Evolutionary conservation across 345 rosid species (phyloP).

Genomic region (Hypericum perforatum): DNA sequence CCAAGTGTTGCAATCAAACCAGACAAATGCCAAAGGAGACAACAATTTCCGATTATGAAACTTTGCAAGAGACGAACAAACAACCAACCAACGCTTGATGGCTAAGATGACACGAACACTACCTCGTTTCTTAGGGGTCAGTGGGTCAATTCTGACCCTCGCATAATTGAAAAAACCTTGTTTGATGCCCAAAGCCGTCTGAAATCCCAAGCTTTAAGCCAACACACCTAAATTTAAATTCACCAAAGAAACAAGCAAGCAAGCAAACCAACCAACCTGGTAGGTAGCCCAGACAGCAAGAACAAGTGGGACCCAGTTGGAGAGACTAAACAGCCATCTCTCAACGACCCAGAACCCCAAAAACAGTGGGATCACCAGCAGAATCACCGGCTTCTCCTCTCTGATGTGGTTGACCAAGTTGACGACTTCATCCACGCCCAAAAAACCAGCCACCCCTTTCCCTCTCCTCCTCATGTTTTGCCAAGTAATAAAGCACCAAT

Average conservation of each 20-base stretch:
- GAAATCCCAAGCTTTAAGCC: background rate
- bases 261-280: constrained; percentile 40
- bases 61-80: too few relatives aligned
- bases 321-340: constrained; percentile 81
- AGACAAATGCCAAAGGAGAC: too few relatives aligned
- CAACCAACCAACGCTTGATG: too few relatives aligned
- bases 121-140: too few relatives aligned
- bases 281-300: constrained; percentile 85
- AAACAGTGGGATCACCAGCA: constrained; percentile 49
- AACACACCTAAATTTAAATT: background rate
- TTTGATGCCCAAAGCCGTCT: too few relatives aligned
- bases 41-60: too few relatives aligned
- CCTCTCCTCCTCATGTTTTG: constrained; percentile 38
- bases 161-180: too few relatives aligned
- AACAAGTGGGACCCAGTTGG: constrained; percentile 84
- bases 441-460: constrained; percentile 28
- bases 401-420: constrained; percentile 46
- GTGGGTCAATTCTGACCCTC: too few relatives aligned
- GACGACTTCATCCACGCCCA: constrained; percentile 29
- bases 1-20: too few relatives aligned
- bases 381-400: constrained; percentile 51
- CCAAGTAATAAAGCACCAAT: background rate
- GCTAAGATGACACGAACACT: too few relatives aligned
- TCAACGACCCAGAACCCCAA: constrained; percentile 66
- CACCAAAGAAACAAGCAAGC: background rate